Conservation (phyloP, 495 filamentous ascomycete species). For the Penicillium lagena region DNA sequence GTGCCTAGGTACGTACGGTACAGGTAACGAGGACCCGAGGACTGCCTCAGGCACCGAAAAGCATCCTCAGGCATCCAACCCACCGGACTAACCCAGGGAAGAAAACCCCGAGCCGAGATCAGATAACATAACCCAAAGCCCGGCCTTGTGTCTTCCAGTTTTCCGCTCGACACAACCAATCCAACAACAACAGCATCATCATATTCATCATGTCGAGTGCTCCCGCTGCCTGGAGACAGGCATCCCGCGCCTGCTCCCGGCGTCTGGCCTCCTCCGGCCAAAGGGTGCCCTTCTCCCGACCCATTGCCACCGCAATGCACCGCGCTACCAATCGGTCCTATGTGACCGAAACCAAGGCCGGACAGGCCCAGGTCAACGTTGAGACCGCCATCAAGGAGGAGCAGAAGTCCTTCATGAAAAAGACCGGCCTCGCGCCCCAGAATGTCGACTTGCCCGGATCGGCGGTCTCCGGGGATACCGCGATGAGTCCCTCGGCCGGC, state of each 20-base stretch:
- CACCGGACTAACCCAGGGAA: not conserved
- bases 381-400: constrained; percentile 79
- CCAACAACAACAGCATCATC: constrained; percentile 4
- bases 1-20: too few relatives aligned
- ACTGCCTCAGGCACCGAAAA: too few relatives aligned
- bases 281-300: constrained; percentile 39
- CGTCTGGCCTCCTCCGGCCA: constrained; percentile 41
- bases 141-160: not conserved
- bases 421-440: constrained; percentile 58
- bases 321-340: constrained; percentile 48
- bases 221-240: constrained; percentile 69
- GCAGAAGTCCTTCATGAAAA: constrained; percentile 66
- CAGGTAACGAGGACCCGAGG: too few relatives aligned
- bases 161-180: too few relatives aligned
- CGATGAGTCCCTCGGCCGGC: constrained; percentile 77
- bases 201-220: constrained; percentile 60
- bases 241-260: constrained; percentile 61
- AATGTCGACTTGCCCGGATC: constrained; percentile 52
- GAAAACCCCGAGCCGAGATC: too few relatives aligned
- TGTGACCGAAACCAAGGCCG: constrained; percentile 76
- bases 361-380: constrained; percentile 73
- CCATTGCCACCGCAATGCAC: constrained; percentile 22
- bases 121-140: constrained; percentile 1
- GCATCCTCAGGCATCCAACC: too few relatives aligned
- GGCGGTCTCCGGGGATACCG: constrained; percentile 52